Evolutionary conservation across 495 filamentous ascomycete genomes (phyloP), one percentile per base, ranked within the genome.

Genomic region (Penicillium waksmanii): DNA sequence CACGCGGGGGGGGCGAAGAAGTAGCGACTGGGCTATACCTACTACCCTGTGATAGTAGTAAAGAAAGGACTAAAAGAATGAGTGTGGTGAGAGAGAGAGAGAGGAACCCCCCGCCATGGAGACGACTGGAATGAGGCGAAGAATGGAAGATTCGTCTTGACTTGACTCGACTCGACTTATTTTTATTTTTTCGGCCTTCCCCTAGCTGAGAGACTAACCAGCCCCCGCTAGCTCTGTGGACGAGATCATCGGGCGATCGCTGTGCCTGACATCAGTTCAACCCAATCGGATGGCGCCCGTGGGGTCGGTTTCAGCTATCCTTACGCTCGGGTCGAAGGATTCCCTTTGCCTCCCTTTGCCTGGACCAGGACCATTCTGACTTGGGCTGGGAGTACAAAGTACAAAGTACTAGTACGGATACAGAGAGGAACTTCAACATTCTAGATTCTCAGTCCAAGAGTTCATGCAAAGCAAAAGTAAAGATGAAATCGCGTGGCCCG

Each of bases 231-330:
- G n/a, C 42, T n/a, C 42, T 44, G 1, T 44, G 12, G 42, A 44
- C 42, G 8, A 19, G 42, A 44, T 17, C n/a, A 44, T 44, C n/a
- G 23, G 23, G 15, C 43, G 21, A 51, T 52, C 46, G 31, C 48
- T 56, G 56, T 68, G 43, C 63, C 59, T 66, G 62, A 62, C 52
- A 58, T 61, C 52, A 57, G 56, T 42, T 36, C 13, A 18, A n/a
- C 33, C 58, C 67, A 70, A 70, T 67, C 65, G 67, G 67, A 63
- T 56, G 34, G 9, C 5, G 48, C 40, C 64, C 64, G 56, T 64
- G 63, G 60, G 62, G 49, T 49, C 63, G 21, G 61, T 67, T 62
- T 67, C 62, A 64, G 58, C 23, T 62, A 47, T 23, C 57, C 66
- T 53, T 66, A 19, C 44, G 17, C 44, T 51, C 31, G 55, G 60